phyloP scores from a whole-genome alignment of 2,329 filamentous ascomycete genomes.

The Macroventuria anomochaeta region DNA sequence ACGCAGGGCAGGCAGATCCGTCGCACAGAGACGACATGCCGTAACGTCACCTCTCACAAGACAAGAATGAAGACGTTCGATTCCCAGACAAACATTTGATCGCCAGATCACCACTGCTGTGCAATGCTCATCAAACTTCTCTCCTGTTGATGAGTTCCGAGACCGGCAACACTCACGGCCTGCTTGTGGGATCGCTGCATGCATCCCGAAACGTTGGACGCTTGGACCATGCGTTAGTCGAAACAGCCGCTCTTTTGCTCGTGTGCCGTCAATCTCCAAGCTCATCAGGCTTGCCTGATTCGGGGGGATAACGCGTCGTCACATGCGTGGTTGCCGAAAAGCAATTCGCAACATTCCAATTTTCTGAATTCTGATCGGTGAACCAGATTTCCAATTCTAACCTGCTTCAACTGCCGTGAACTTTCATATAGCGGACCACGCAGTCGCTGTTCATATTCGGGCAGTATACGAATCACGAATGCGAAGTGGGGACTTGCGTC shows the following conservation, averaged over 20 bases:
- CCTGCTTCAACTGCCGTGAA: neutral
- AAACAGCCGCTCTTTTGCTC: slow-evolving; percentile 18
- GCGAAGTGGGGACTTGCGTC: neutral
- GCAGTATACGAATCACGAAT: neutral
- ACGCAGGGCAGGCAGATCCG: slow-evolving; percentile 20
- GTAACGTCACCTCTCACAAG: slow-evolving; percentile 13
- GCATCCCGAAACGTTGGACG: slow-evolving; percentile 16
- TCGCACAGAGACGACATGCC: slow-evolving; percentile 11
- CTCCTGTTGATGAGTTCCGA: slow-evolving; percentile 1
- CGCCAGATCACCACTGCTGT: slow-evolving; percentile 10
- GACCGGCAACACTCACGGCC: slow-evolving; percentile 10
- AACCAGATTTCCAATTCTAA: neutral
- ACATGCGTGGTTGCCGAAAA: slow-evolving; percentile 6
- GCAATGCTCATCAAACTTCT: slow-evolving; percentile 1
- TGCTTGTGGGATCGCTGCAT: slow-evolving; percentile 14
- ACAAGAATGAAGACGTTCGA: slow-evolving; percentile 17
- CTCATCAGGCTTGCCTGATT: slow-evolving; percentile 2
- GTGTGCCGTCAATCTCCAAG: slow-evolving; percentile 17
- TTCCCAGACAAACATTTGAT: slow-evolving; percentile 9
- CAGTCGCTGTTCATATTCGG: neutral
- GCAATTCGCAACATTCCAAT: neutral
- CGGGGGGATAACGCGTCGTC: neutral
- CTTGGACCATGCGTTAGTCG: slow-evolving; percentile 14
- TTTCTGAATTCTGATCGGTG: neutral
- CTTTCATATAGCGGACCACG: neutral